A percentile compares a stretch with the other conserved stretches of the same genome.
These are phyloP conservation scores for Gastrodia elata DNA, from an alignment of 106 monocot species.

Conservation along the genomic window DNA sequence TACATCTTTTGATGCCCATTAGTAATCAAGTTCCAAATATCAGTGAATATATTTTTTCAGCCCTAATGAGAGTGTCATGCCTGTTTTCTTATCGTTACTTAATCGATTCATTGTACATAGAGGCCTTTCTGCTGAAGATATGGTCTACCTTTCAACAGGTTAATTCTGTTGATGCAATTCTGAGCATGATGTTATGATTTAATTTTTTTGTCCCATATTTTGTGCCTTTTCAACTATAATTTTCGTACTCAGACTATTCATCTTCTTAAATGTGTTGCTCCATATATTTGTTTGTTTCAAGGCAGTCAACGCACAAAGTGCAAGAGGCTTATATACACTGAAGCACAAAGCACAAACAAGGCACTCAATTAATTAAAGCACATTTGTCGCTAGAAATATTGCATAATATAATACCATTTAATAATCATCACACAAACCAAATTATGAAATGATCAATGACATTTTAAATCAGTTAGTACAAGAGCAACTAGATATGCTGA, in stretches of 20 bases:
- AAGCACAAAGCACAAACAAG: too few relatives aligned
- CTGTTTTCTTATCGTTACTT: background rate
- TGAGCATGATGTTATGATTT: background rate
- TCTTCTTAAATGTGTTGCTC: background rate
- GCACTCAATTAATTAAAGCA: too few relatives aligned
- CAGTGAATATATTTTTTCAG: background rate
- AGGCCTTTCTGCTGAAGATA: too few relatives aligned
- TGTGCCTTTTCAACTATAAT: background rate
- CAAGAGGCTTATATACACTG: too few relatives aligned
- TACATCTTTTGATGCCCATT: background rate
- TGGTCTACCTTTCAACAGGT: too few relatives aligned
- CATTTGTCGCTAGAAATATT: too few relatives aligned
- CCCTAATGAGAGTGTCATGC: background rate
- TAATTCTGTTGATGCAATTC: background rate
- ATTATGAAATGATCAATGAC: too few relatives aligned
- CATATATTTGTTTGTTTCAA: background rate
- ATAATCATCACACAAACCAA: too few relatives aligned
- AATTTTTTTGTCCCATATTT: background rate
- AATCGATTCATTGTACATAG: background rate
- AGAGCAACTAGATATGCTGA: too few relatives aligned
- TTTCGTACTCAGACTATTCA: background rate
- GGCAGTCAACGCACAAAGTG: background rate
- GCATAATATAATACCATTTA: too few relatives aligned
- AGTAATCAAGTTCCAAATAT: background rate
- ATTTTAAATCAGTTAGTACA: too few relatives aligned